Base-by-base conservation (phyloP, 495 filamentous ascomycete species). In the Umbilicaria muhlenbergii region DNA sequence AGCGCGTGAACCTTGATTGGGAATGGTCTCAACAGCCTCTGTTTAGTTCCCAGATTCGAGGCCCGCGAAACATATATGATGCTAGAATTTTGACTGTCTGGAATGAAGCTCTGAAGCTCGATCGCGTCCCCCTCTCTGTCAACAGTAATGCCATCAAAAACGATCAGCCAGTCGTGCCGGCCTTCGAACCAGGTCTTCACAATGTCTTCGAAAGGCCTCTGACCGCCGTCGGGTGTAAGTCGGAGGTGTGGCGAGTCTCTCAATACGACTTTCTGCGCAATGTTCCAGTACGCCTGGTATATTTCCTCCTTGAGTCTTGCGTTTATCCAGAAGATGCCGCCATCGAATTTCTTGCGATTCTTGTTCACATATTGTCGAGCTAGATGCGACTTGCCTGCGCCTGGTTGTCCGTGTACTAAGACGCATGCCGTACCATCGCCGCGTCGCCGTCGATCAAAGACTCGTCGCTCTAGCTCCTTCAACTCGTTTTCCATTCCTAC, bases 41-140 rank as follows among this genome's bases (percentile, higher is more conserved):
- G 72, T 42, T 83, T 80, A 37, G 75, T 76, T n/a, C 68, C 70
- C 12, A 81, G 63, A 1, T 76, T 77, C 24, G 68, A 66, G 44
- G 83, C 78, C 1, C 81, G 74, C 1, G 81, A 84, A 2, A 84
- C 86, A 43, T 86, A 86, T 17, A 91, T 82, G 36, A 89, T 70
- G 51, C 76, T 77, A 14, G 79, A 81, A 39, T 75, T 68, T 44
- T 63, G 68, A 15, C 73, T 74, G 53, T 80, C 80, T 0, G 84
- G 84, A 10, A 91, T 73, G 49, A 81, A 85, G 34, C 74, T 64
- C 33, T 66, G 60, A 11, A 88, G 65, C 5, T 68, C 62, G 28
- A 71, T 72, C 3, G 73, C 56, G 32, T 78, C 76, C 8, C 65
- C 64, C 17, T 75, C 68, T 28, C 63, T 58, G 40, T 78, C 74